Conservation (phyloP, 768 basidiomycete genomes). For the Cubamyces lactineus region DNA sequence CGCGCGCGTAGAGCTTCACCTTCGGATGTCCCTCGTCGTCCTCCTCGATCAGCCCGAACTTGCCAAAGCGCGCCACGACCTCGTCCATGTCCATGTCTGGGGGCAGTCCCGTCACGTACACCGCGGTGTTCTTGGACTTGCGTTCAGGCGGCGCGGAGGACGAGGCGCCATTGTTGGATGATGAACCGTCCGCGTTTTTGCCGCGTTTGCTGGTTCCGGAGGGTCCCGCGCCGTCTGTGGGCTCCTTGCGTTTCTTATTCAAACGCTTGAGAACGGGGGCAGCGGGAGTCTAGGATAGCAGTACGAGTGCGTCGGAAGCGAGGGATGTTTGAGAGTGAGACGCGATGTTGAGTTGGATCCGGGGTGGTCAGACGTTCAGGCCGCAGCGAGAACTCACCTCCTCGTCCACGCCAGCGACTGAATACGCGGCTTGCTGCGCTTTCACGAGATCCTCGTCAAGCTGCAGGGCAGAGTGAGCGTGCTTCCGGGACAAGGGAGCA, state of each 20-base stretch:
- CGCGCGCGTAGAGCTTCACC: constrained; percentile 92
- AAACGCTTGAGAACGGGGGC: constrained; percentile 81
- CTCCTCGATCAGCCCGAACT: constrained; percentile 91
- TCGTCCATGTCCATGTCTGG: constrained; percentile 73
- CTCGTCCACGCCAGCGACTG: constrained; percentile 92
- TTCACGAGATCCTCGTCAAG: constrained; percentile 84
- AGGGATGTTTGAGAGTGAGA: constrained; percentile 9
- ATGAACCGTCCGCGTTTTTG: constrained; percentile 41
- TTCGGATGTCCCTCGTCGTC: constrained; percentile 91
- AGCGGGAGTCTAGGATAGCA: constrained; percentile 69
- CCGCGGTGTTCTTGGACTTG: constrained; percentile 89
- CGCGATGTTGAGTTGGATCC: constrained; percentile 4
- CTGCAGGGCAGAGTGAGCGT: constrained; percentile 1
- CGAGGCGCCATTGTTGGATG: constrained; percentile 32
- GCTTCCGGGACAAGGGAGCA: not conserved
- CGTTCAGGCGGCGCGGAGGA: constrained; percentile 41
- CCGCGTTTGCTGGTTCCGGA: constrained; percentile 67
- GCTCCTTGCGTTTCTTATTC: constrained; percentile 80
- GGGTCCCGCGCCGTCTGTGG: constrained; percentile 58
- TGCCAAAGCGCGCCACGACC: constrained; percentile 84
- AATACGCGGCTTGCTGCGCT: constrained; percentile 95
- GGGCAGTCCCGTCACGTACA: constrained; percentile 88
- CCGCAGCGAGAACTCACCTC: constrained; percentile 55
- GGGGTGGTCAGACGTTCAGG: not conserved
- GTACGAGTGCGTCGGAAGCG: constrained; percentile 16